Evolutionary conservation across 129 eudicot genomes (phyloP).

Genomic region (Saussurea involucrata): DNA sequence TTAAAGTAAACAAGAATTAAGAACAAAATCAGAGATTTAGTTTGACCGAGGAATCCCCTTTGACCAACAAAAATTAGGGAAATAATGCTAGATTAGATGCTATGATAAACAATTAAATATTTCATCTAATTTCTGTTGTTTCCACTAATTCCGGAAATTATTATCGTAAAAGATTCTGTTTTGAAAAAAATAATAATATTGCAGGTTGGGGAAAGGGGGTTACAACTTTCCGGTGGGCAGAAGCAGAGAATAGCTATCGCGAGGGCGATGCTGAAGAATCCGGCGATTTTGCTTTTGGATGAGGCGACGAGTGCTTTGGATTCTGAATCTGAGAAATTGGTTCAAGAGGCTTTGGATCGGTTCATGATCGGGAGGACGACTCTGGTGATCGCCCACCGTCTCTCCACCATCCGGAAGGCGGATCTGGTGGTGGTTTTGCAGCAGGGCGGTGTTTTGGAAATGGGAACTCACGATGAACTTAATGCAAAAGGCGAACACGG

Average conservation of each 20-base stretch:
- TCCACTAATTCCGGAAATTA: slow-evolving; percentile 13
- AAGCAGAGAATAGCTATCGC: slow-evolving; percentile 97
- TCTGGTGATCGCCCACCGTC: slow-evolving; percentile 91
- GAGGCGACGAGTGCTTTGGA: slow-evolving; percentile 97
- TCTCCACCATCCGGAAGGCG: slow-evolving; percentile 90
- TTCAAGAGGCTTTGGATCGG: slow-evolving; percentile 92
- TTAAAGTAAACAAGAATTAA: slow-evolving; percentile 16
- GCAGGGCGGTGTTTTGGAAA: slow-evolving; percentile 78
- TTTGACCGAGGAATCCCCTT: slow-evolving; percentile 31
- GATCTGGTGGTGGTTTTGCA: slow-evolving; percentile 87
- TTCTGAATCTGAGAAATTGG: slow-evolving; percentile 91
- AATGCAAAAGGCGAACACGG: slow-evolving; percentile 81
- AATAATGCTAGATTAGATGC: slow-evolving; percentile 23
- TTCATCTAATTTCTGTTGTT: slow-evolving; percentile 9
- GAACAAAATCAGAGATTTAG: slow-evolving; percentile 19
- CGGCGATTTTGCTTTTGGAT: slow-evolving; percentile 81
- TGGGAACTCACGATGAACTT: slow-evolving; percentile 88
- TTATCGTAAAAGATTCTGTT: not conserved
- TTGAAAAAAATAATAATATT: not conserved
- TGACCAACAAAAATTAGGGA: slow-evolving; percentile 18
- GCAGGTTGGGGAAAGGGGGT: slow-evolving; percentile 95
- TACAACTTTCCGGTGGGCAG: slow-evolving; percentile 94
- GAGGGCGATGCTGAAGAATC: slow-evolving; percentile 95
- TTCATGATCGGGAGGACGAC: slow-evolving; percentile 97
- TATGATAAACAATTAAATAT: slow-evolving; percentile 1